phyloP scores from a whole-genome alignment of 1,139 yeast species.

The Kluyveromyces sp. region DNA sequence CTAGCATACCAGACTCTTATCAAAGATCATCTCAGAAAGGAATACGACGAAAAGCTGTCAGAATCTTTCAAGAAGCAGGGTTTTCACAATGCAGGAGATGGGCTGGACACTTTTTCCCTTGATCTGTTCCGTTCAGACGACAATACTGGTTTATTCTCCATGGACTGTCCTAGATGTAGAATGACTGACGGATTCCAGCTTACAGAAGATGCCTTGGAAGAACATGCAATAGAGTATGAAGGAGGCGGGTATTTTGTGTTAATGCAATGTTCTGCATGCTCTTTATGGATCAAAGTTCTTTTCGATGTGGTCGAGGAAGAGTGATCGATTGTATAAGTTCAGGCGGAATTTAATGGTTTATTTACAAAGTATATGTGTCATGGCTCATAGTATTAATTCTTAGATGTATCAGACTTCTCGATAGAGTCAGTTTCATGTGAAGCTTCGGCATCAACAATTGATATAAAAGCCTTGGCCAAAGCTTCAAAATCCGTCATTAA shows the following conservation, averaged over 20 bases:
- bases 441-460: slow-evolving; percentile 50
- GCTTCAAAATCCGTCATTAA: slow-evolving; percentile 66
- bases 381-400: background rate
- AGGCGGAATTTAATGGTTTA: no score
- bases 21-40: slow-evolving; percentile 35
- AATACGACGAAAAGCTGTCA: slow-evolving; percentile 45
- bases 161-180: slow-evolving; percentile 71
- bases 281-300: slow-evolving; percentile 73
- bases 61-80: slow-evolving; percentile 42
- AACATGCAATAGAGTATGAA: slow-evolving; percentile 44
- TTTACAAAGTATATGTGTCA: background rate
- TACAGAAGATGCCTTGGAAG: slow-evolving; percentile 52
- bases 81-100: slow-evolving; percentile 50
- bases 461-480: slow-evolving; percentile 62
- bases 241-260: slow-evolving; percentile 57
- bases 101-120: slow-evolving; percentile 57
- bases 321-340: no score
- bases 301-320: slow-evolving; percentile 37
- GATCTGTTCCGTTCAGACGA: slow-evolving; percentile 45
- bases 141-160: slow-evolving; percentile 29
- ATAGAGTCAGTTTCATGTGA: slow-evolving; percentile 2
- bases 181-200: slow-evolving; percentile 47
- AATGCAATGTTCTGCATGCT: slow-evolving; percentile 74
- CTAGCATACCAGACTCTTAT: slow-evolving; percentile 53
- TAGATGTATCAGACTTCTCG: background rate